Conservation (phyloP, 139 green algal species). For the Deuterostichococcus epilithicus region DNA sequence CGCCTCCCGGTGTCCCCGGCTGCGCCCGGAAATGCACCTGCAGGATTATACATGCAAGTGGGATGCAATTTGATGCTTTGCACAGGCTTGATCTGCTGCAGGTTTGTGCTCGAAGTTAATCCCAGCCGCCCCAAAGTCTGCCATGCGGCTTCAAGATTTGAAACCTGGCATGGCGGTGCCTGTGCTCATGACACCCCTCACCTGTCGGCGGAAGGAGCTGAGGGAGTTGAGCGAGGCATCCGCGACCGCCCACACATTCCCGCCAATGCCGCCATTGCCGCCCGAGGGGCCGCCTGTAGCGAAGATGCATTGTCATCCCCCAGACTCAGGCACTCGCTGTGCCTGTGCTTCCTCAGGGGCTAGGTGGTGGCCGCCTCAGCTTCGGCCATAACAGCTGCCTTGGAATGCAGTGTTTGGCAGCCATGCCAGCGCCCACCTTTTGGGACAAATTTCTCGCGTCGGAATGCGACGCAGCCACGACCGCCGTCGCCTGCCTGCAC, state of each 20-base stretch:
- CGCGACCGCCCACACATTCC: conserved; percentile 76
- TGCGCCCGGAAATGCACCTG: conserved; percentile 49
- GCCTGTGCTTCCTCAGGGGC: no score
- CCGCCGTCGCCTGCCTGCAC: conserved; percentile 89
- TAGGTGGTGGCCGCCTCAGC: neutral
- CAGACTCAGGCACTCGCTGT: no score
- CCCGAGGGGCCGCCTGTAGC: conserved; percentile 78
- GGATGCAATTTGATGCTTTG: no score
- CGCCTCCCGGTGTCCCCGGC: conserved; percentile 42
- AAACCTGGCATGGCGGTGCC: no score
- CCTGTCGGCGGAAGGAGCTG: conserved; percentile 62
- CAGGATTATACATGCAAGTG: no score
- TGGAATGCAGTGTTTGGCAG: no score
- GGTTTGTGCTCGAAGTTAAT: neutral
- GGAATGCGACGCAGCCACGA: conserved; percentile 92
- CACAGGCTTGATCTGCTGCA: no score
- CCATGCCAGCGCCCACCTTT: conserved; percentile 55
- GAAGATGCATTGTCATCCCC: neutral
- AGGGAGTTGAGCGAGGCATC: conserved; percentile 74
- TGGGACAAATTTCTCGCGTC: conserved; percentile 93
- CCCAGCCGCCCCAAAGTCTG: neutral
- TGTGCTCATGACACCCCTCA: conserved; percentile 3
- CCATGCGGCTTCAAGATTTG: conserved; percentile 7
- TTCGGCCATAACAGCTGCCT: no score
- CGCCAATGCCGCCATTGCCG: conserved; percentile 86